phyloP scores from a whole-genome alignment of 208 protist genomes.

The Trypanosoma melophagium region DNA sequence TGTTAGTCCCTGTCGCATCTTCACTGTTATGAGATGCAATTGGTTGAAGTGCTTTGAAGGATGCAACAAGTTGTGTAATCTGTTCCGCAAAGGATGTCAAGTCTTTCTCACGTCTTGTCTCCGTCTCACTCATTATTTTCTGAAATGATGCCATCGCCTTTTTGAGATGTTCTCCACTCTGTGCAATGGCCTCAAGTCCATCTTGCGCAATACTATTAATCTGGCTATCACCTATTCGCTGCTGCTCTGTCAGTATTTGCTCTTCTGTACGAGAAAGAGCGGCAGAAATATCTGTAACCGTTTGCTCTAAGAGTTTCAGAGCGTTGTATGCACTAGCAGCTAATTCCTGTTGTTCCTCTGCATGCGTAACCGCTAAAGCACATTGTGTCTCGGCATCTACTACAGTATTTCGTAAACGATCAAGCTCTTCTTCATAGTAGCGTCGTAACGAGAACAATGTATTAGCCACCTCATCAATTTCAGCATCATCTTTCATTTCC shows the following conservation, averaged over 20 bases:
- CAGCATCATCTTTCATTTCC: constrained; percentile 54
- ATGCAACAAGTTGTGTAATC: constrained; percentile 18
- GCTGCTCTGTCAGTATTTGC: not conserved
- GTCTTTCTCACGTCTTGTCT: constrained; percentile 7
- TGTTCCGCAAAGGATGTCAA: constrained; percentile 23
- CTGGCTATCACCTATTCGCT: not conserved
- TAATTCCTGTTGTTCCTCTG: constrained; percentile 23
- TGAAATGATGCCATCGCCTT: constrained; percentile 23
- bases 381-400: constrained; percentile 33
- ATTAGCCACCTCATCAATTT: constrained; percentile 55
- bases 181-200: not conserved
- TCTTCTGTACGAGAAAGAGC: constrained; percentile 29
- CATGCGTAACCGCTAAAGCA: constrained; percentile 18
- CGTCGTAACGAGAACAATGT: constrained; percentile 53
- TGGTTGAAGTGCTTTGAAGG: constrained; percentile 16
- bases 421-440: constrained; percentile 51
- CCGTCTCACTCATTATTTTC: constrained; percentile 8
- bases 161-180: constrained; percentile 21
- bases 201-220: not conserved
- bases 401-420: constrained; percentile 29
- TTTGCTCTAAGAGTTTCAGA: not conserved
- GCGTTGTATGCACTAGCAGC: not conserved
- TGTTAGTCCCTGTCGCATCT: not conserved
- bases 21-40: not conserved
- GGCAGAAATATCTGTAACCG: constrained; percentile 17